Conservation (phyloP, 169 alveolate species). For the Eimeria necatrix region DNA sequence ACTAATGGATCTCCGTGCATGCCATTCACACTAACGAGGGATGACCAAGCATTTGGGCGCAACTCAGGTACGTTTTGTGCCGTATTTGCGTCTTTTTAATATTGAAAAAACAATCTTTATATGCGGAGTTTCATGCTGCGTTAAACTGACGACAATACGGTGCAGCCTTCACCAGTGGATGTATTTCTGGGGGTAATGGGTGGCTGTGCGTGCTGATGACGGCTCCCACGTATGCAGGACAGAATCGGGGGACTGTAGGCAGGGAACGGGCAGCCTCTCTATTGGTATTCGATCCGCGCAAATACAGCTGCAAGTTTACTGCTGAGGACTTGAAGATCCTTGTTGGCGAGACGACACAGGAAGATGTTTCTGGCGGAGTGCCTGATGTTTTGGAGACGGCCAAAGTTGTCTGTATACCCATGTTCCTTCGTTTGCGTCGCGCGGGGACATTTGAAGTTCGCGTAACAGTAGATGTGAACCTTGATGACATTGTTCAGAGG, state of each 20-base stretch:
- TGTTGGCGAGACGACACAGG: background rate
- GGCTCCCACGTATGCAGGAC: slow-evolving; percentile 20
- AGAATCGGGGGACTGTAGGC: background rate
- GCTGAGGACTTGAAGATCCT: slow-evolving; percentile 23
- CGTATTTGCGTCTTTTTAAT: no score
- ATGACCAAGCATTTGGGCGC: no score
- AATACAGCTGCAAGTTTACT: slow-evolving; percentile 18
- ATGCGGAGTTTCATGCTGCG: no score
- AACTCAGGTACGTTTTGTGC: no score
- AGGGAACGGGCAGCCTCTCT: slow-evolving; percentile 30
- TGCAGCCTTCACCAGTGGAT: no score
- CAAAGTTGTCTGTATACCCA: slow-evolving; percentile 43
- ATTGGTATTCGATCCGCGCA: slow-evolving; percentile 53
- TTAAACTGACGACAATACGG: no score
- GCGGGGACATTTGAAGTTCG: slow-evolving; percentile 59
- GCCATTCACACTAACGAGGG: slow-evolving; percentile 40
- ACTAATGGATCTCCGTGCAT: slow-evolving; percentile 40
- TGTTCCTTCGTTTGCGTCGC: slow-evolving; percentile 71
- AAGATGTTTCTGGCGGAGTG: background rate
- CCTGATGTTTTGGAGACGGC: background rate
- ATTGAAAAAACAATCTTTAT: no score
- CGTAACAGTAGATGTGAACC: slow-evolving; percentile 48
- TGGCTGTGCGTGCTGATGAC: no score
- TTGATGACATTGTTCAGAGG: slow-evolving; percentile 54
- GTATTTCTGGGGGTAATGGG: no score